Evolutionary conservation across 768 basidiomycete genomes (phyloP).

Genomic region (Mycena crocata): DNA sequence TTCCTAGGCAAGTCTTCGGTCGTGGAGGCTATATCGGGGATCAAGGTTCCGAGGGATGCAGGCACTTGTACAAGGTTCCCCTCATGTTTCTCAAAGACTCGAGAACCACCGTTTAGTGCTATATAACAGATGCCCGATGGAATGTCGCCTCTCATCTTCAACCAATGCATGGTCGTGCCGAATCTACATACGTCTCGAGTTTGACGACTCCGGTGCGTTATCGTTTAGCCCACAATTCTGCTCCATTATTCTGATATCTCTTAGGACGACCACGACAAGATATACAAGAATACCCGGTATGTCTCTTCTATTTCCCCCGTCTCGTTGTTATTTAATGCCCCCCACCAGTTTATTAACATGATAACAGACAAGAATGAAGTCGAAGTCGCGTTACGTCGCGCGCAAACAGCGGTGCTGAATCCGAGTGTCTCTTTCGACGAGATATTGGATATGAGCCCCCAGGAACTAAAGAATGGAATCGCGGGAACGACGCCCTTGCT

Average conservation of each 20-base stretch:
- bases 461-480: slow-evolving; percentile 32
- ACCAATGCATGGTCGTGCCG: slow-evolving; percentile 47
- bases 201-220: too few species aligned
- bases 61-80: slow-evolving; percentile 55
- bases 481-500: slow-evolving; percentile 18
- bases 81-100: not conserved
- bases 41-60: slow-evolving; percentile 60
- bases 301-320: not conserved
- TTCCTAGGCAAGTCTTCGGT: slow-evolving; percentile 53
- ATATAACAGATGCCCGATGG: slow-evolving; percentile 48
- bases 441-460: slow-evolving; percentile 26
- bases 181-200: slow-evolving; percentile 56
- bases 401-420: slow-evolving; percentile 58
- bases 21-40: slow-evolving; percentile 63
- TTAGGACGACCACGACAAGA: slow-evolving; percentile 43
- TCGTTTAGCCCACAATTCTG: too few species aligned
- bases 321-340: not conserved
- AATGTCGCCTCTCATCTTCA: slow-evolving; percentile 46
- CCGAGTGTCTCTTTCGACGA: slow-evolving; percentile 39
- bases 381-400: slow-evolving; percentile 58
- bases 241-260: too few species aligned
- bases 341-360: slow-evolving; percentile 33
- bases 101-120: too few species aligned
- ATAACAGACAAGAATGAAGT: slow-evolving; percentile 53
- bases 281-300: slow-evolving; percentile 24